phyloP scores from a whole-genome alignment of 2,329 filamentous ascomycete genomes.

The Colletotrichum sp. region DNA sequence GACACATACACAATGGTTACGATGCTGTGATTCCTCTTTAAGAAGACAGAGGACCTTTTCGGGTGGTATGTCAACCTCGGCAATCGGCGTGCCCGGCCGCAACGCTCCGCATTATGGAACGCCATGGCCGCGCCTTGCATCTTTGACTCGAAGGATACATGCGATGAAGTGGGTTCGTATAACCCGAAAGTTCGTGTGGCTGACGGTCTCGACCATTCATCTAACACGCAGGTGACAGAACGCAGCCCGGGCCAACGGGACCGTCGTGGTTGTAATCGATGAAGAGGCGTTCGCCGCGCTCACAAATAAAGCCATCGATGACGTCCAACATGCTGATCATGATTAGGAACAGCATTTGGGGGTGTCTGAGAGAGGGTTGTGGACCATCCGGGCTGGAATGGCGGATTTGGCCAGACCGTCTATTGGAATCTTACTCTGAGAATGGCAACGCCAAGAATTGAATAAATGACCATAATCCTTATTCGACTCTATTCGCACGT shows the following conservation, averaged over 20 bases:
- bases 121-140: background rate
- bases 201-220: background rate
- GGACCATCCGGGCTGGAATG: background rate
- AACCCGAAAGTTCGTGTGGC: background rate
- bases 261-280: background rate
- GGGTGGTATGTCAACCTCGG: background rate
- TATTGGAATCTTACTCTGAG: background rate
- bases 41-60: background rate
- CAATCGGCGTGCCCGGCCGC: background rate
- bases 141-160: background rate
- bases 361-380: background rate
- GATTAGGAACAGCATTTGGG: background rate
- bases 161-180: background rate
- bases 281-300: background rate
- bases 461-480: background rate
- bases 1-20: background rate
- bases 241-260: background rate
- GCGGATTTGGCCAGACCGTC: background rate
- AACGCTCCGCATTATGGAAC: too few species aligned
- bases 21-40: background rate
- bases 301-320: background rate
- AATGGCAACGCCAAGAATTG: background rate
- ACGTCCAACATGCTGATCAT: background rate
- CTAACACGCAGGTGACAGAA: background rate
- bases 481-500: background rate